phyloP scores from a whole-genome alignment of 169 alveolate genomes.

The Cystoisospora suis region DNA sequence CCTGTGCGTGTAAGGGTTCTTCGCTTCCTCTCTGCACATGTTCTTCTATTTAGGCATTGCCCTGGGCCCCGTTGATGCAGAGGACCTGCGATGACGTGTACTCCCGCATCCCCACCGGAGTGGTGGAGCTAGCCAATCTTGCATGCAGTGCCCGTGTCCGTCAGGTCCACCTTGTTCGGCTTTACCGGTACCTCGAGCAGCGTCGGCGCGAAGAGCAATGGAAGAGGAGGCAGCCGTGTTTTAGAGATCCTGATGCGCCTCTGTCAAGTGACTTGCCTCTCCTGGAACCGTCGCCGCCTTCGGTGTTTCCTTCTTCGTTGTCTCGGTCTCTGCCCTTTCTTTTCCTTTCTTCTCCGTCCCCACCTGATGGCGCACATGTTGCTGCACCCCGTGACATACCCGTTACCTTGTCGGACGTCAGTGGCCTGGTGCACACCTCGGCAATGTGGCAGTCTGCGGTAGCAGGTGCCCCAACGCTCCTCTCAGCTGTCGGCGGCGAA shows the following conservation, averaged over 20 bases:
- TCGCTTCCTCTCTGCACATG: background rate
- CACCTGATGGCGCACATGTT: too few species aligned
- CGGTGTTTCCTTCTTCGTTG: too few species aligned
- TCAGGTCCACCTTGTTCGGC: background rate
- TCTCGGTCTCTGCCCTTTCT: too few species aligned
- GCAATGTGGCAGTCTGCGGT: background rate
- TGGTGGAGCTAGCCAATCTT: background rate
- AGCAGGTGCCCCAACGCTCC: conserved; percentile 21
- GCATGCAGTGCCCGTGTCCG: conserved; percentile 34
- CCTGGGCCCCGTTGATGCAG: conserved; percentile 40
- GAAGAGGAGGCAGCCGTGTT: too few species aligned
- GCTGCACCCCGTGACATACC: too few species aligned
- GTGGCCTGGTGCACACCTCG: too few species aligned
- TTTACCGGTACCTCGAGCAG: background rate
- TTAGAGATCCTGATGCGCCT: too few species aligned
- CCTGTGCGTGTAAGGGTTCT: too few species aligned
- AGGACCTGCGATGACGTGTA: conserved; percentile 34
- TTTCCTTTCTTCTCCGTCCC: too few species aligned
- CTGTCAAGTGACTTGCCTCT: too few species aligned
- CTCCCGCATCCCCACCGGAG: background rate
- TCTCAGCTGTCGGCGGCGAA: background rate
- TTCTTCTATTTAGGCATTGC: background rate
- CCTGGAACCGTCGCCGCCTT: too few species aligned
- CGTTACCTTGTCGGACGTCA: too few species aligned
- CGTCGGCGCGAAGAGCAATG: background rate